These are phyloP conservation scores for Cryptosporidium xiaoi DNA, from an alignment of 169 alveolate species.

Conservation along the genomic window DNA sequence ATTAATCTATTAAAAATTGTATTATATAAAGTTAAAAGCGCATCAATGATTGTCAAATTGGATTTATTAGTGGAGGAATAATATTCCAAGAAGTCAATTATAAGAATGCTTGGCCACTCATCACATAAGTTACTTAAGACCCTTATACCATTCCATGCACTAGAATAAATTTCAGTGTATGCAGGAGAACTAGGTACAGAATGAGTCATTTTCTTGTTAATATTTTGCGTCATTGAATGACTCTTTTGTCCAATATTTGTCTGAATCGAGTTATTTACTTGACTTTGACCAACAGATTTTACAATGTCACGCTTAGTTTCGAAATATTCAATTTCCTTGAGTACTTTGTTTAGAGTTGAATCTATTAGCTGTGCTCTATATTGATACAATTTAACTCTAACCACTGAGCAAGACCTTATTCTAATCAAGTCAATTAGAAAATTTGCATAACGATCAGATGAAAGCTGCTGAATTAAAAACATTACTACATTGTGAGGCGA, in stretches of 20 bases:
- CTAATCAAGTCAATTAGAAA: slow-evolving; percentile 54
- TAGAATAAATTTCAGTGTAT: slow-evolving; percentile 42
- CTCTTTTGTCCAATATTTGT: neutral
- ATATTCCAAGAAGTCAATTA: slow-evolving; percentile 63
- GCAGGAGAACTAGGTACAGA: slow-evolving; percentile 66
- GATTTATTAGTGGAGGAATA: slow-evolving; percentile 55
- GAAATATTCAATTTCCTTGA: slow-evolving; percentile 24
- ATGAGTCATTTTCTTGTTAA: neutral
- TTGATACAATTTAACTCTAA: slow-evolving; percentile 56
- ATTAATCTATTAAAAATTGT: slow-evolving; percentile 54
- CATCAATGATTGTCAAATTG: slow-evolving; percentile 46
- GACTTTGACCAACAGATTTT: neutral
- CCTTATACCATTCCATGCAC: slow-evolving; percentile 74
- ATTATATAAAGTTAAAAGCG: slow-evolving; percentile 48
- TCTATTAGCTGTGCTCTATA: slow-evolving; percentile 57
- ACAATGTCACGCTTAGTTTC: slow-evolving; percentile 38
- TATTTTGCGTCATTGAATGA: slow-evolving; percentile 10
- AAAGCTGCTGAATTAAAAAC: slow-evolving; percentile 59
- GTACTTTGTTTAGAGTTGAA: slow-evolving; percentile 55
- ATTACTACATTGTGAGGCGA: slow-evolving; percentile 57
- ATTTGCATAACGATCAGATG: slow-evolving; percentile 62
- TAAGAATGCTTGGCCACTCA: slow-evolving; percentile 72
- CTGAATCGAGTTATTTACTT: slow-evolving; percentile 9
- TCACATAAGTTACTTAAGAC: slow-evolving; percentile 61
- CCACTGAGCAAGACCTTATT: slow-evolving; percentile 42